Conservation (phyloP, 768 basidiomycete species). For the Suillus hirtellus region DNA sequence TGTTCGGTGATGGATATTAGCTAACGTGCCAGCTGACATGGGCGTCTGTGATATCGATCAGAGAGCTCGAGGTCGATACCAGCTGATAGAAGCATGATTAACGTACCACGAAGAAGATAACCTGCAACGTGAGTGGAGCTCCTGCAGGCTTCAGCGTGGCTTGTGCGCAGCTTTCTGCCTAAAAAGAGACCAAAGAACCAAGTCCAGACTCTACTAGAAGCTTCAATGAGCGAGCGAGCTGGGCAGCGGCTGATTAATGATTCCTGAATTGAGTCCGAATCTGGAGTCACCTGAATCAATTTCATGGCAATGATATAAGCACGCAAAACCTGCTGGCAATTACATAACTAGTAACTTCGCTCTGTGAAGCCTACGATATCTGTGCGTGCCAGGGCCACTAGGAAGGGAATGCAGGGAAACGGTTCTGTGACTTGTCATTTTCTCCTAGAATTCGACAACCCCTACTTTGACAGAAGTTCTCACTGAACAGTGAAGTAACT, state of each 20-base stretch:
- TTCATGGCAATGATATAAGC: not conserved
- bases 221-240: not conserved
- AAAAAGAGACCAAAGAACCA: not conserved
- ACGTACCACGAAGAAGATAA: not conserved
- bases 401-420: no score
- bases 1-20: not conserved
- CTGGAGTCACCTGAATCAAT: not conserved
- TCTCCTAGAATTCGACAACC: no score
- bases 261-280: not conserved
- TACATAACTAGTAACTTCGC: no score
- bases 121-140: constrained; percentile 6
- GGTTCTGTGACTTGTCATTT: no score
- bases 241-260: not conserved
- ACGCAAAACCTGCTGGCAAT: not conserved
- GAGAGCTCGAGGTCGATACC: not conserved
- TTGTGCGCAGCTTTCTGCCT: not conserved
- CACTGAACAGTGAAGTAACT: no score
- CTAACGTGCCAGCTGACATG: not conserved
- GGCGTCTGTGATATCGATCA: not conserved
- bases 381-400: no score
- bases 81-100: constrained; percentile 1
- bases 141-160: not conserved
- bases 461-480: no score
- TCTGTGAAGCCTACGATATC: no score
- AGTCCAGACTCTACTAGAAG: not conserved